A percentile compares a stretch with the other conserved stretches of the same genome.
Conservation (phyloP, 305 asterid species). For the Rubia occidens region DNA sequence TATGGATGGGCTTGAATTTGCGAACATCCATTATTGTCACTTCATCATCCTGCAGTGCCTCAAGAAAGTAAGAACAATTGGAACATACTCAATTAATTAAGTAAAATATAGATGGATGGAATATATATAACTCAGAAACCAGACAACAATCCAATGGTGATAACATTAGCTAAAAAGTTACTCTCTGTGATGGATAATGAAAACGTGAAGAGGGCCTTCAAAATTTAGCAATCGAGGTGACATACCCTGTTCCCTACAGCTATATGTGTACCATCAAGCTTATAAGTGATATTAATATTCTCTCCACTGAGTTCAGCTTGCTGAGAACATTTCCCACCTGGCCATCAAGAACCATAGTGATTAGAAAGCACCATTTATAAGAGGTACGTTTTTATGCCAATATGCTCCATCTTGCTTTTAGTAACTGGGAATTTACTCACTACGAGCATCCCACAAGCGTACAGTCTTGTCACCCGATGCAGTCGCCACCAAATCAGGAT, state of each 20-base stretch:
- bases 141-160: background rate
- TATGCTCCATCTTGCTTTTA: background rate
- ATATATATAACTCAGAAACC: background rate
- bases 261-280: conserved; percentile 88
- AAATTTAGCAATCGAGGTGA: conserved; percentile 1
- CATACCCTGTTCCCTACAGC: conserved; percentile 97
- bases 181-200: background rate
- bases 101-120: background rate
- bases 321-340: conserved; percentile 98
- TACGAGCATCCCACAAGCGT: conserved; percentile 98
- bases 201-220: conserved; percentile 1
- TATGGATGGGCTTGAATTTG: conserved; percentile 86
- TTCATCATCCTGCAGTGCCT: conserved; percentile 77
- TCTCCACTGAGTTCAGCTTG: conserved; percentile 95
- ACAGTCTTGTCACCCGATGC: conserved; percentile 98
- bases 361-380: background rate
- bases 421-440: conserved; percentile 38
- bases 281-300: conserved; percentile 88
- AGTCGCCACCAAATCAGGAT: conserved; percentile 88
- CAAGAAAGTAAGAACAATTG: conserved; percentile 12
- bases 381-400: background rate
- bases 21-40: conserved; percentile 91
- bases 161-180: conserved; percentile 1
- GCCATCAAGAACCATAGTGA: conserved; percentile 5
- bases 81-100: conserved; percentile 4